Evolutionary conservation across 139 green algal species (phyloP), one percentile per base, ranked within the genome.

Genomic region (Chlorella ohadii): DNA sequence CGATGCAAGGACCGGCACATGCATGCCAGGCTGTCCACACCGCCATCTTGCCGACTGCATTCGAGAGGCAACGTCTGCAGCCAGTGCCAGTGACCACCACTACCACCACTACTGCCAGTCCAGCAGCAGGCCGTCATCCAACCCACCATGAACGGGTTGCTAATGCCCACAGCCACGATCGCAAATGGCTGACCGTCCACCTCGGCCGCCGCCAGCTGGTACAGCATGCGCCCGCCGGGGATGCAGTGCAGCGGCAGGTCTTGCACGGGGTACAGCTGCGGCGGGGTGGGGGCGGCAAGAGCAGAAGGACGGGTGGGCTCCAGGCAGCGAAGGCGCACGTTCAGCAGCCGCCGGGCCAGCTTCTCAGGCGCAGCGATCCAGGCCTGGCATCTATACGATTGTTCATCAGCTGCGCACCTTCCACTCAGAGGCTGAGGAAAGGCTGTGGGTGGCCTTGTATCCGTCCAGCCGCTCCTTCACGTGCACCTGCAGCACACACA

Each of bases 121-220:
- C n/a, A n/a, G n/a, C n/a, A n/a, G n/a, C n/a, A n/a, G n/a, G n/a
- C n/a, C n/a, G n/a, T n/a, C 44, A 51, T 34, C 22, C 19, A 4
- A 15, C 51, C 51, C 51, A 59, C 51, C 51, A 59, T 59, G 51
- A 59, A 59, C 2, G 51, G 51, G 51, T 59, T 59, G 51, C 51
- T 38, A 5, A 75, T 75, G 36, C 68, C 71, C 71, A 78, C 38
- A 16, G 71, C 71, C 38, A 78, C 27, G 16, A 78, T 36, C 3
- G 41, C 71, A 25, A 34, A 78, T 2, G 12, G 23, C 15, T 38
- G 22, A 41, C 63, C 78, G n/a, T 83, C 63, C 27, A 51, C n/a
- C 65, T 84, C 79, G 1, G n/a, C 65, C 3, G 65, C 65, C 0
- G 79, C 79, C 79, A 84, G 66, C 65, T 78, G 47, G 78, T 73